These are phyloP conservation scores for Fusarium neocosmosporiellum DNA, from an alignment of 2,329 filamentous ascomycete genomes.

Conservation along the genomic window DNA sequence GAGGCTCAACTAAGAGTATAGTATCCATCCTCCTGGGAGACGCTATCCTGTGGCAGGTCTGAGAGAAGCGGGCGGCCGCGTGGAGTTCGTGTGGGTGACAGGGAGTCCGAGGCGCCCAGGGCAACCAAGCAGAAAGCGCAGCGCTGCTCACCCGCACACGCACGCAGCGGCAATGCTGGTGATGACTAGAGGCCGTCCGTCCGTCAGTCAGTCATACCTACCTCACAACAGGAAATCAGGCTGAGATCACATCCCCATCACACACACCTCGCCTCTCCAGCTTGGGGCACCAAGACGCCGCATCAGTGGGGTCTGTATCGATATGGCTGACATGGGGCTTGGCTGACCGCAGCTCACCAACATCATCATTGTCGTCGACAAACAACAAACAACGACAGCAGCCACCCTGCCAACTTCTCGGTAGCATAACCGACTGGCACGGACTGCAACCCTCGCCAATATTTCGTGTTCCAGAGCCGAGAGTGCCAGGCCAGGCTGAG, in stretches of 20 bases:
- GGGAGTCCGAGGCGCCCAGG: background rate
- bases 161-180: background rate
- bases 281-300: background rate
- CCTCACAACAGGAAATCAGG: background rate
- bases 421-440: conserved; percentile 28
- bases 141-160: background rate
- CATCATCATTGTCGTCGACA: conserved; percentile 1
- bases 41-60: conserved; percentile 8
- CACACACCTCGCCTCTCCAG: background rate
- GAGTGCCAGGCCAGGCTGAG: conserved; percentile 1
- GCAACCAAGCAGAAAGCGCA: background rate
- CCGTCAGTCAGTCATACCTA: background rate
- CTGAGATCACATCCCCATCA: background rate
- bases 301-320: background rate
- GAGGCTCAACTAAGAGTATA: conserved; percentile 31
- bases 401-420: conserved; percentile 4
- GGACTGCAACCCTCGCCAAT: conserved; percentile 1
- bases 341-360: background rate
- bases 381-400: background rate
- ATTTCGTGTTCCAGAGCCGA: conserved; percentile 1
- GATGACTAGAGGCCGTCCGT: background rate
- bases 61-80: background rate
- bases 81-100: background rate
- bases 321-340: conserved; percentile 5
- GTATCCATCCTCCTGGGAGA: conserved; percentile 17